phyloP scores from a whole-genome alignment of 495 filamentous ascomycete species.

The Tuber magnatum region DNA sequence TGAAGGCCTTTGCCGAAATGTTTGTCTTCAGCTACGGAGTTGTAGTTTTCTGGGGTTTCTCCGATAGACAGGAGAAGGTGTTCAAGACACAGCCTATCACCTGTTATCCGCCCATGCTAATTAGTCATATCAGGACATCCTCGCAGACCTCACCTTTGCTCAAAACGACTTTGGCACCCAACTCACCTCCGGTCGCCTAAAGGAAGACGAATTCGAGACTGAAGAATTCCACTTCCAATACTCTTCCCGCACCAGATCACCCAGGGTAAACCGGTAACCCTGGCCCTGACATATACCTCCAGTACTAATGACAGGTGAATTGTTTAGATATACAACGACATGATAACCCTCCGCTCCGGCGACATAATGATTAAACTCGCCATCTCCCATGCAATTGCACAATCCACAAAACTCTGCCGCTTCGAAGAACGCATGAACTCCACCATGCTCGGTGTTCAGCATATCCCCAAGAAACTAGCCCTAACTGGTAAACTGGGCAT shows the following conservation, averaged over 20 bases:
- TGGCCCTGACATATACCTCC: background rate
- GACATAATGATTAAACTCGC: slow-evolving; percentile 99
- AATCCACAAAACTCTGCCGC: slow-evolving; percentile 93
- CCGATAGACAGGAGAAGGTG: slow-evolving; percentile 79
- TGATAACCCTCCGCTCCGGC: slow-evolving; percentile 90
- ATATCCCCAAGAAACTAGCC: slow-evolving; percentile 80
- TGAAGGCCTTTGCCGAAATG: slow-evolving; percentile 76
- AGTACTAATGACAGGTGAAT: background rate
- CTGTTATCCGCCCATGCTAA: slow-evolving; percentile 4
- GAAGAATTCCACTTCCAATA: slow-evolving; percentile 99
- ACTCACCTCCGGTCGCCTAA: slow-evolving; percentile 44
- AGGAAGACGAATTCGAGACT: slow-evolving; percentile 78
- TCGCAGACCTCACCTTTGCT: slow-evolving; percentile 91
- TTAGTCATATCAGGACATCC: slow-evolving; percentile 54
- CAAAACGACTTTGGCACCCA: slow-evolving; percentile 46
- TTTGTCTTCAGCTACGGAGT: slow-evolving; percentile 98
- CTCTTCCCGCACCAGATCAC: slow-evolving; percentile 70
- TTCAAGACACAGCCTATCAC: background rate
- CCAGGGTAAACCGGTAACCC: slow-evolving; percentile 48
- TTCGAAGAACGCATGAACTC: slow-evolving; percentile 95
- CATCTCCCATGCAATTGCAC: slow-evolving; percentile 93
- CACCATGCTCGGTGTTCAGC: slow-evolving; percentile 86
- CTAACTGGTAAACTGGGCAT: slow-evolving; percentile 85
- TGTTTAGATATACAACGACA: slow-evolving; percentile 75
- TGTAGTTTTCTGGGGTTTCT: slow-evolving; percentile 98